phyloP scores from a whole-genome alignment of 2,329 filamentous ascomycete species.

The Alternaria viburni region DNA sequence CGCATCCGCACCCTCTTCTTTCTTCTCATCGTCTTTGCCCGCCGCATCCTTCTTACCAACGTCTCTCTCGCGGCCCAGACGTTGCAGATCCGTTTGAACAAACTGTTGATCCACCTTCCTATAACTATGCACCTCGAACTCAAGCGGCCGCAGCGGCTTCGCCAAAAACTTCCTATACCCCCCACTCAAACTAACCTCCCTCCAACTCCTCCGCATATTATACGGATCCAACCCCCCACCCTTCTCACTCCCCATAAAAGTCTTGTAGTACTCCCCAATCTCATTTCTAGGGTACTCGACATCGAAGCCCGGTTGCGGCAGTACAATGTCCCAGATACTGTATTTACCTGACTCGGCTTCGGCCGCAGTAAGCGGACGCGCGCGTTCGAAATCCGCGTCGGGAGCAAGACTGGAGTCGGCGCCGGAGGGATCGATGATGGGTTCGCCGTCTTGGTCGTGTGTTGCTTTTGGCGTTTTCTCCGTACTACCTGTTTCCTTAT shows the following conservation, averaged over 20 bases:
- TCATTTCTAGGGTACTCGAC: conserved; percentile 84
- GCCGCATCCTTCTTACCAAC: conserved; percentile 49
- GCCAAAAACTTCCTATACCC: conserved; percentile 86
- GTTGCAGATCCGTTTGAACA: conserved; percentile 84
- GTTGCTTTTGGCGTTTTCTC: conserved; percentile 27
- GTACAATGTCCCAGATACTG: conserved; percentile 86
- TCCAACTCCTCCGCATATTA: conserved; percentile 84
- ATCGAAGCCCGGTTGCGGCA: conserved; percentile 92
- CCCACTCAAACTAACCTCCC: conserved; percentile 87
- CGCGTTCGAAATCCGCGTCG: conserved; percentile 69
- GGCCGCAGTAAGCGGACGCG: conserved; percentile 74
- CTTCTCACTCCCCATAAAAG: conserved; percentile 81
- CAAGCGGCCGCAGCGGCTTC: conserved; percentile 67
- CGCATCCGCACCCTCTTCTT: not conserved
- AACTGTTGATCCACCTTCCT: conserved; percentile 77
- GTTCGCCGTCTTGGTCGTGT: conserved; percentile 68
- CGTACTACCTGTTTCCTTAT: conserved; percentile 46
- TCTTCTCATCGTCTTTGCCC: conserved; percentile 25
- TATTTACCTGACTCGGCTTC: too few relatives aligned
- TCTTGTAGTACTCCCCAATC: conserved; percentile 81
- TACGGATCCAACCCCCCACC: conserved; percentile 82
- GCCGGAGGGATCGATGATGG: conserved; percentile 66
- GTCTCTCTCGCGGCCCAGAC: conserved; percentile 58
- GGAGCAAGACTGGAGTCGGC: conserved; percentile 62
- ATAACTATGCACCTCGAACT: conserved; percentile 75